phyloP scores from a whole-genome alignment of 306 rosid genomes.

The Mimosa pudica region DNA sequence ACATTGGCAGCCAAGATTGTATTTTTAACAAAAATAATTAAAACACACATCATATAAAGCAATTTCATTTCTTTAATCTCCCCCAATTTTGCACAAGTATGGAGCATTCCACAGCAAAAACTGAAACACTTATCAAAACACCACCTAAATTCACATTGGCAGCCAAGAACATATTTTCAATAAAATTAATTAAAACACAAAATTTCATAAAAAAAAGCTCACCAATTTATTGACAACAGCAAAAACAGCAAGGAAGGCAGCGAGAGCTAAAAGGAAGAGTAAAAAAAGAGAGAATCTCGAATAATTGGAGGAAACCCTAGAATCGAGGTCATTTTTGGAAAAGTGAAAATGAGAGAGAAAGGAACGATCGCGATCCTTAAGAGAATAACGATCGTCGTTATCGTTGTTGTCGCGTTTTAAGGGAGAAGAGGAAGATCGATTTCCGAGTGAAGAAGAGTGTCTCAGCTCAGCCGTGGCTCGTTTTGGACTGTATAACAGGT shows the following conservation, averaged over 20 bases:
- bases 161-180: too few species aligned
- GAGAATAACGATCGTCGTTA: conserved; percentile 68
- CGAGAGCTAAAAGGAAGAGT: conserved; percentile 48
- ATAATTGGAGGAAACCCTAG: conserved; percentile 68
- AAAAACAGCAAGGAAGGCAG: conserved; percentile 55
- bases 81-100: conserved; percentile 63
- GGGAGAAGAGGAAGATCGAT: conserved; percentile 80
- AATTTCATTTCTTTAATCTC: not conserved
- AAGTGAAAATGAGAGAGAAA: conserved; percentile 48
- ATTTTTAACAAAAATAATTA: not conserved
- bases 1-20: not conserved
- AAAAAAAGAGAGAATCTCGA: conserved; percentile 73
- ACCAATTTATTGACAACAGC: conserved; percentile 66
- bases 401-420: conserved; percentile 78
- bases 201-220: conserved; percentile 26
- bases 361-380: conserved; percentile 82
- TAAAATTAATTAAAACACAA: not conserved
- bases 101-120: conserved; percentile 73
- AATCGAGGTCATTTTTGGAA: conserved; percentile 34
- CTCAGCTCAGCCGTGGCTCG: conserved; percentile 94
- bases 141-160: not conserved
- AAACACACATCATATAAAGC: not conserved
- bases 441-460: conserved; percentile 67
- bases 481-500: conserved; percentile 51
- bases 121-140: conserved; percentile 12